phyloP scores from a whole-genome alignment of 768 basidiomycete genomes.

The Galerina sulciceps region DNA sequence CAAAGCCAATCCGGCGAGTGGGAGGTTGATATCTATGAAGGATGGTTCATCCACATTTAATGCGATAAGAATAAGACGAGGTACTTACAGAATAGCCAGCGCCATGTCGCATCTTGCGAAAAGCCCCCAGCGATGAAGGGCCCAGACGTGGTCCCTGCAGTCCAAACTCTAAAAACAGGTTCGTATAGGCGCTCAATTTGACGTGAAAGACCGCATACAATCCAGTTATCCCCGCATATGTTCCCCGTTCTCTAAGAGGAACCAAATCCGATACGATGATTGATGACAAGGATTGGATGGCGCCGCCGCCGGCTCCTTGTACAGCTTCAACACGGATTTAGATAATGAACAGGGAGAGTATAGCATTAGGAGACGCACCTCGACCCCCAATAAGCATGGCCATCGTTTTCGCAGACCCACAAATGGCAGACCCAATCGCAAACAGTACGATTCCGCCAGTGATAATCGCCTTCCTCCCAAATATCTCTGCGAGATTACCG shows the following conservation, averaged over 20 bases:
- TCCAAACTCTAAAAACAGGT: too few relatives aligned
- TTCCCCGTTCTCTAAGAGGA: background rate
- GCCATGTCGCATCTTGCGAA: too few relatives aligned
- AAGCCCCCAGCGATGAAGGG: too few relatives aligned
- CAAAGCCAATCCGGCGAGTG: background rate
- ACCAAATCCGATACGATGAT: slow-evolving; percentile 7
- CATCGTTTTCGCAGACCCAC: background rate
- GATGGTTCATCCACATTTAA: too few relatives aligned
- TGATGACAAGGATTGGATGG: background rate
- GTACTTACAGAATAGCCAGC: too few relatives aligned
- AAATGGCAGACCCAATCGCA: background rate
- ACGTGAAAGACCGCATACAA: background rate
- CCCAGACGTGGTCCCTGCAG: too few relatives aligned
- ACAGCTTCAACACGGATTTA: background rate
- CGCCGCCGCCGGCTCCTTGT: slow-evolving; percentile 1
- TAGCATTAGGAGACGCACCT: background rate
- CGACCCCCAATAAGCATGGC: background rate
- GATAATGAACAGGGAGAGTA: background rate
- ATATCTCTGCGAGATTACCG: background rate
- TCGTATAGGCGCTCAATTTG: too few relatives aligned
- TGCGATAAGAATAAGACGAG: too few relatives aligned
- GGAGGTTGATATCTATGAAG: slow-evolving; percentile 1
- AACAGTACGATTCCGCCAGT: background rate
- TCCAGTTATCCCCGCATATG: background rate
- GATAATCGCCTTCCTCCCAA: background rate